phyloP scores from a whole-genome alignment of 768 basidiomycete species.

The Psilocybe azurescens region DNA sequence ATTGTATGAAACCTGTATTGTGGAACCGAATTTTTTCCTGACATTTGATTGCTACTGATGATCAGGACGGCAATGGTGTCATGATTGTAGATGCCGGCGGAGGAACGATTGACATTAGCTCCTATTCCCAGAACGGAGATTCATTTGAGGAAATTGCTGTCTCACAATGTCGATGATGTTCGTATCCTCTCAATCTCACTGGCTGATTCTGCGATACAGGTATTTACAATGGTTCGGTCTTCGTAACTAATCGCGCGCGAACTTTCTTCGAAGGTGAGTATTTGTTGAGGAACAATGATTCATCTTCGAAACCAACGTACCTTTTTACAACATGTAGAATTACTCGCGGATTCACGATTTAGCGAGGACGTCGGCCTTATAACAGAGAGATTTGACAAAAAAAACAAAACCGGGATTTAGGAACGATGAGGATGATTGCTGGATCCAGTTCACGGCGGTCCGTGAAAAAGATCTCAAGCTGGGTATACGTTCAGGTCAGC shows the following conservation, averaged over 20 bases:
- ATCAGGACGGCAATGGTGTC: slow-evolving; percentile 5
- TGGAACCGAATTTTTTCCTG: neutral
- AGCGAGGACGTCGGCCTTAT: slow-evolving; percentile 43
- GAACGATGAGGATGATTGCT: slow-evolving; percentile 36
- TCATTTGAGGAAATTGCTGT: slow-evolving; percentile 53
- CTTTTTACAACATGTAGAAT: slow-evolving; percentile 27
- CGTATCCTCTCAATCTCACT: neutral
- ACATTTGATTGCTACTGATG: neutral
- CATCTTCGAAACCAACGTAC: neutral
- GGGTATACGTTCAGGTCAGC: slow-evolving; percentile 44
- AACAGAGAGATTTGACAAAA: slow-evolving; percentile 43
- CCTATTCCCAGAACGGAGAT: slow-evolving; percentile 40
- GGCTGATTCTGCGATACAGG: slow-evolving; percentile 32
- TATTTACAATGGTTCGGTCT: slow-evolving; percentile 52
- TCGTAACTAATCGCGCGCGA: slow-evolving; percentile 45
- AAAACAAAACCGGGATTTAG: slow-evolving; percentile 46
- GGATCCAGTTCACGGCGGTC: slow-evolving; percentile 45
- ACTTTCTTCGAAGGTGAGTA: slow-evolving; percentile 38
- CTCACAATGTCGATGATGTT: slow-evolving; percentile 38
- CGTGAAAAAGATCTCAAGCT: slow-evolving; percentile 41
- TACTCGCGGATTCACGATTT: slow-evolving; percentile 41
- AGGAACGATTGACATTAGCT: slow-evolving; percentile 65
- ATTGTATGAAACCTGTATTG: neutral
- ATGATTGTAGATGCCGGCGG: slow-evolving; percentile 68
- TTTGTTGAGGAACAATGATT: slow-evolving; percentile 3